Evolutionary conservation across 345 rosid species (phyloP).

Genomic region (Tarenaya hassleriana): DNA sequence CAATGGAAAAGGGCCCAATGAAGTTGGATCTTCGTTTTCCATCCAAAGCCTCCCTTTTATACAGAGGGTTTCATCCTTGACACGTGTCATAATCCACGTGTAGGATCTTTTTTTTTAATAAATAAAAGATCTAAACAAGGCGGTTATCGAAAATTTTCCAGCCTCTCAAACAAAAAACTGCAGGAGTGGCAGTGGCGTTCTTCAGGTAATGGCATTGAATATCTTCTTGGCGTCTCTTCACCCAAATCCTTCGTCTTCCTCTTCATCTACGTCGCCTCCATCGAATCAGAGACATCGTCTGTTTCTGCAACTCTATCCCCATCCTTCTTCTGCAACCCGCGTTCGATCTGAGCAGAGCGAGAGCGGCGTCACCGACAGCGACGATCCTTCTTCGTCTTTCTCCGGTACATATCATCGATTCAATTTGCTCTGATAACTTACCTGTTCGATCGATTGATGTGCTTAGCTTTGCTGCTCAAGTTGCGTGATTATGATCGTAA

Average conservation of each 20-base stretch:
- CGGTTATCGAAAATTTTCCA: too few relatives aligned
- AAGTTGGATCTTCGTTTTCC: too few relatives aligned
- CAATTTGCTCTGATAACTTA: background rate
- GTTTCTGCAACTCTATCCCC: constrained; percentile 16
- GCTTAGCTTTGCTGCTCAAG: background rate
- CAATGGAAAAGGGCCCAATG: too few relatives aligned
- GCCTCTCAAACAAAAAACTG: too few relatives aligned
- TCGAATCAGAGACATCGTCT: constrained; percentile 12
- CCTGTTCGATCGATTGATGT: background rate
- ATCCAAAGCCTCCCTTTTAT: too few relatives aligned
- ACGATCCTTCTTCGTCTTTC: constrained; percentile 30
- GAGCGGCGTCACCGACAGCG: constrained; percentile 37
- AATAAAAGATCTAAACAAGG: too few relatives aligned
- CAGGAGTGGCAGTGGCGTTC: too few relatives aligned
- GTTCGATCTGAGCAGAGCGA: constrained; percentile 40
- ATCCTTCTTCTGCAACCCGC: constrained; percentile 23
- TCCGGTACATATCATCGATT: constrained; percentile 45
- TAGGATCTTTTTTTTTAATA: too few relatives aligned
- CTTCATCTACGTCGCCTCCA: constrained; percentile 4
- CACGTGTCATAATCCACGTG: too few relatives aligned
- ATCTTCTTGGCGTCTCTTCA: constrained; percentile 31
- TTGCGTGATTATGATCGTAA: background rate
- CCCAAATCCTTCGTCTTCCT: too few relatives aligned
- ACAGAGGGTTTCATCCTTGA: too few relatives aligned
- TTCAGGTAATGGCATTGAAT: constrained; percentile 23